These are phyloP conservation scores for Ascochyta clinopodiicola DNA, from an alignment of 2,329 filamentous ascomycete species.

Conservation along the genomic window DNA sequence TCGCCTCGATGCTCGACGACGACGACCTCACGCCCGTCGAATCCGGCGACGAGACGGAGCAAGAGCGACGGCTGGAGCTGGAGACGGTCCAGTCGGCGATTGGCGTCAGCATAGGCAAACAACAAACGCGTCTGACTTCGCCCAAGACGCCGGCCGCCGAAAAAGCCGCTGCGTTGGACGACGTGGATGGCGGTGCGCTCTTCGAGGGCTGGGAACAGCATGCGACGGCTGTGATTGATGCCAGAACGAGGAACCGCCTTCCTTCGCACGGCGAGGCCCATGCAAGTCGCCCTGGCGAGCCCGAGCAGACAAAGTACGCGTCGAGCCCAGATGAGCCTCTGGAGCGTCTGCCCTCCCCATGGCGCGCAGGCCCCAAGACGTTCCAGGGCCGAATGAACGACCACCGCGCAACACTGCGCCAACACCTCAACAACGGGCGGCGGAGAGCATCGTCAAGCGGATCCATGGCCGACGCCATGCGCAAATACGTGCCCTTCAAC, in stretches of 20 bases:
- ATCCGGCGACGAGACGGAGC: slow-evolving; percentile 52
- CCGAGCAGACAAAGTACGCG: slow-evolving; percentile 4
- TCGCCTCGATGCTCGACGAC: slow-evolving; percentile 49
- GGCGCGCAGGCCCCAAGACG: slow-evolving; percentile 49
- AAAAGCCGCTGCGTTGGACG: slow-evolving; percentile 63
- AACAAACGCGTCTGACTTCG: slow-evolving; percentile 63
- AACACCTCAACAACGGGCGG: slow-evolving; percentile 47
- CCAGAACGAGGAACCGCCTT: background rate
- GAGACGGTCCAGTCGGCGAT: slow-evolving; percentile 57
- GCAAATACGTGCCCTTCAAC: slow-evolving; percentile 47
- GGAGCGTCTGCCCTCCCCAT: slow-evolving; percentile 53
- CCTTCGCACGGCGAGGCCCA: slow-evolving; percentile 5
- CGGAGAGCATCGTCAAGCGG: slow-evolving; percentile 50
- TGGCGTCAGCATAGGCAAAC: slow-evolving; percentile 64
- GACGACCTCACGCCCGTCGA: slow-evolving; percentile 48
- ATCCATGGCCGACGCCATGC: slow-evolving; percentile 42
- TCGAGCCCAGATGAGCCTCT: slow-evolving; percentile 22
- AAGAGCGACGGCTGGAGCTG: slow-evolving; percentile 37
- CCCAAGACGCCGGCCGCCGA: slow-evolving; percentile 64
- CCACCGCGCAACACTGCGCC: slow-evolving; percentile 46
- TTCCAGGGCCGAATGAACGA: slow-evolving; percentile 45
- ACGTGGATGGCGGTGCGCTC: slow-evolving; percentile 53
- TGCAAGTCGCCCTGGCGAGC: background rate
- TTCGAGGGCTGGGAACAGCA: slow-evolving; percentile 52
- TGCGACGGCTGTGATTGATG: slow-evolving; percentile 11